Evolutionary conservation across 306 rosid species (phyloP), one percentile per base, ranked within the genome.

Genomic region (Senna tora): DNA sequence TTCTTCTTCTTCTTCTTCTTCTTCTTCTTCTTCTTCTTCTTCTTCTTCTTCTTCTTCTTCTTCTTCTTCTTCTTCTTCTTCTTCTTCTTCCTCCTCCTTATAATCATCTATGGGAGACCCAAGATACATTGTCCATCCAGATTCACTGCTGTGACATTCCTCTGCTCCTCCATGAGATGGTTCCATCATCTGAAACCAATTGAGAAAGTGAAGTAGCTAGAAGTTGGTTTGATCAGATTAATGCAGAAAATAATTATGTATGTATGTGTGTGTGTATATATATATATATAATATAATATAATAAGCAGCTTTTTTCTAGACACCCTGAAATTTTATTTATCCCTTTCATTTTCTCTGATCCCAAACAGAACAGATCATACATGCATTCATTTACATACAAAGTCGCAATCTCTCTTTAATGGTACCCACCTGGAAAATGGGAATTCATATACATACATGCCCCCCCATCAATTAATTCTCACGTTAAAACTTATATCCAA

Each of bases 91-190:
- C n/a, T 49, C 56, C 11, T 42, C 78, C 16, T 51, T 77, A 11
- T 75, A 78, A 6, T 45, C 87, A 50, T 80, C 63, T 5, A 56
- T 43, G 15, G 80, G 77, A 11, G 93, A 87, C 12, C 88, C 96
- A 71, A 90, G 86, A 50, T 90, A 90, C 90, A 84, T 88, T 28
- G 96, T 90, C 96, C 96, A 90, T 51, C 96, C 93, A 45, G 96
- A 90, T 61, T 90, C 96, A 77, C 88, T 82, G 83, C 93, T 90
- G 50, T 86, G 93, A 49, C 96, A 88, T 73, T 90, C 96, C 46
- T 88, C 96, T 53, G 64, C 76, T 54, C n/a, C 85, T 82, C 80
- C 96, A 14, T 87, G 71, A 74, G 34, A 11, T 80, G 85, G 77
- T 41, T 90, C 96, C 96, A 90, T 90, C 96, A 90, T 90, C 47